phyloP scores from a whole-genome alignment of 495 filamentous ascomycete species.

The Penicillium lividum region DNA sequence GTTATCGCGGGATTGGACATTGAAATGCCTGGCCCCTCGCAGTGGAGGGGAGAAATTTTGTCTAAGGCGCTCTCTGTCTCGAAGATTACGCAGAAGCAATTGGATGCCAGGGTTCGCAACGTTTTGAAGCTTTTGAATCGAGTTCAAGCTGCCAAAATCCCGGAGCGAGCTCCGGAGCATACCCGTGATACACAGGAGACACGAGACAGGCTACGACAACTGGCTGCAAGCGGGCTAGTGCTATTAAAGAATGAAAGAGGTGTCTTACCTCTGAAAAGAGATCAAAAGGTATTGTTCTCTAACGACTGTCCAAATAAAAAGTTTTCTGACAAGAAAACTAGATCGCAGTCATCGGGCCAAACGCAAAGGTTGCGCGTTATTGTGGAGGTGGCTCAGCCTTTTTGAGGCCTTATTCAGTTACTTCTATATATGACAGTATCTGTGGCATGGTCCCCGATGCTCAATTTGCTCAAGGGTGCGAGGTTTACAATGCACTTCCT shows the following conservation, averaged over 20 bases:
- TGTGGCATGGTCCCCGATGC: constrained; percentile 39
- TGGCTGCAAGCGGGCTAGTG: constrained; percentile 67
- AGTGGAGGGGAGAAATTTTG: constrained; percentile 43
- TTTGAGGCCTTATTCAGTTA: constrained; percentile 69
- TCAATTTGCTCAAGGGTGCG: constrained; percentile 48
- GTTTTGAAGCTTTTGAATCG: constrained; percentile 61
- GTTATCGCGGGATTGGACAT: constrained; percentile 65
- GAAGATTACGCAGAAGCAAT: constrained; percentile 50
- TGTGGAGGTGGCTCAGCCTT: constrained; percentile 76
- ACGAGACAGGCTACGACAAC: constrained; percentile 56
- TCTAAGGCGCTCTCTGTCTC: constrained; percentile 53
- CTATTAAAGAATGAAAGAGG: constrained; percentile 70
- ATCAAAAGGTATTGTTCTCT: constrained; percentile 1
- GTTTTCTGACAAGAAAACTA: constrained; percentile 26
- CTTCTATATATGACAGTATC: constrained; percentile 61
- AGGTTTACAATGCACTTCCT: constrained; percentile 58
- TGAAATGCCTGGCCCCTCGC: constrained; percentile 60
- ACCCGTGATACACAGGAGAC: constrained; percentile 63
- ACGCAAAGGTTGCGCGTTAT: constrained; percentile 68
- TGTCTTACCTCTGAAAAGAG: constrained; percentile 60
- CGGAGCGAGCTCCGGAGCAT: constrained; percentile 53
- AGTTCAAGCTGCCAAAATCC: constrained; percentile 56
- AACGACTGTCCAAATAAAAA: too few relatives aligned
- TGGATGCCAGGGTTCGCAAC: constrained; percentile 59
- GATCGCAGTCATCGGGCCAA: constrained; percentile 77